Evolutionary conservation across 2,329 filamentous ascomycete genomes (phyloP), one percentile per base, ranked within the genome.

Genomic region (Penicillium sp.): DNA sequence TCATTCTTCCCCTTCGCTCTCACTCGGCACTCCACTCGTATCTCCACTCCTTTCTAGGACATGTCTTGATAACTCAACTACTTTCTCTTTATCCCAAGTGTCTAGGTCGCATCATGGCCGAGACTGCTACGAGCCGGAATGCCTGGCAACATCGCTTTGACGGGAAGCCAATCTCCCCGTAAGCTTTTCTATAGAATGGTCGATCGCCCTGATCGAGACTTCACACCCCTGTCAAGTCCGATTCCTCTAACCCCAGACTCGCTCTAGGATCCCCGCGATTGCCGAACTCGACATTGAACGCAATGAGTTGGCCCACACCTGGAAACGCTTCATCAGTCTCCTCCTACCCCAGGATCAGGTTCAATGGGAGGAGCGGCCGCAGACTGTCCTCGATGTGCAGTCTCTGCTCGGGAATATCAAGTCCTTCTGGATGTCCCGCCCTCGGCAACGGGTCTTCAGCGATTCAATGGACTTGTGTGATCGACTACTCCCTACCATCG

Each of bases 261-360:
- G 9, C 8, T 23, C 32, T 46, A 73, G 70, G 16, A 60, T 65
- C 29, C 62, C 67, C n/a, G 58, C 62, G 14, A 67, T 70, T 56
- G 66, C 64, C 5, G 65, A 62, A 51, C 70, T 74, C 41, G 72
- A 74, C 54, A 61, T 73, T 51, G 72, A 74, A 64, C 68, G 68
- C 45, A 72, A 70, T 56, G 71, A 74, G 60, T 62, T 74, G 18
- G 63, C 63, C 29, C 67, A 67, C 47, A 67, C 70, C 5, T 74
- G 72, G 71, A 71, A 69, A 53, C 53, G 61, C 10, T 72, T 74
- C 43, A 66, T 68, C 40, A 63, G 67, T 19, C 57, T 63, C 42
- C 59, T 74, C 18, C 60, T 63, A 7, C 51, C 60, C 14, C 52
- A 62, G 30, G 68, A 70, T 49, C 66, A 62, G 26, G 63, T 70